Evolutionary conservation across 441 rosid genomes (phyloP).

Genomic region (Populus hybrid): DNA sequence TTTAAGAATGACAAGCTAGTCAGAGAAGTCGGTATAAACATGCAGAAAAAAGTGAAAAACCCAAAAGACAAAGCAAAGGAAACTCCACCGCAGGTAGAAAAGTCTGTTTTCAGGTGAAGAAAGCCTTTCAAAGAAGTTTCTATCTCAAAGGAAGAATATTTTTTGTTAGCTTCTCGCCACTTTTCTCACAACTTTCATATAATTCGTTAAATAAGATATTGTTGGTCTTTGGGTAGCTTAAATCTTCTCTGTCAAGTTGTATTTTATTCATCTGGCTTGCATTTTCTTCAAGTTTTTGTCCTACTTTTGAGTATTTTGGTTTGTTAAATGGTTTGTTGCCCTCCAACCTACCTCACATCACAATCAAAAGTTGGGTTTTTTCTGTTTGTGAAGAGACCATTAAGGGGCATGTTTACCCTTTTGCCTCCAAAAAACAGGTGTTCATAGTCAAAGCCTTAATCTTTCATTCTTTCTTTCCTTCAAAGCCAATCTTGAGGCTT

Average conservation of each 20-base stretch:
- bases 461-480: constrained; percentile 14
- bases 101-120: not conserved
- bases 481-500: constrained; percentile 24
- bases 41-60: constrained; percentile 16
- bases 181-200: not conserved
- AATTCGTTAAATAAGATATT: not conserved
- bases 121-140: constrained; percentile 15
- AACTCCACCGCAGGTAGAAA: not conserved
- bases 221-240: constrained; percentile 17
- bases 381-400: constrained; percentile 1
- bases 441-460: constrained; percentile 30
- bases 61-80: not conserved
- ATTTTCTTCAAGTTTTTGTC: constrained; percentile 10
- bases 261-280: constrained; percentile 13
- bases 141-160: not conserved
- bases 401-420: constrained; percentile 18
- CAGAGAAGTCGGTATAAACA: constrained; percentile 33
- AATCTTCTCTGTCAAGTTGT: constrained; percentile 15
- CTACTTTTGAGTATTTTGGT: constrained; percentile 13
- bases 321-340: constrained; percentile 26
- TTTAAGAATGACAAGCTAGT: constrained; percentile 8
- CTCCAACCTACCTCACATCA: constrained; percentile 36
- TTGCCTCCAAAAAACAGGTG: constrained; percentile 3
- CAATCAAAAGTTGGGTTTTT: constrained; percentile 7
- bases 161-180: constrained; percentile 23